These are phyloP conservation scores for Arabidopsis lyrata DNA, from an alignment of 441 rosid genomes.

Conservation along the genomic window DNA sequence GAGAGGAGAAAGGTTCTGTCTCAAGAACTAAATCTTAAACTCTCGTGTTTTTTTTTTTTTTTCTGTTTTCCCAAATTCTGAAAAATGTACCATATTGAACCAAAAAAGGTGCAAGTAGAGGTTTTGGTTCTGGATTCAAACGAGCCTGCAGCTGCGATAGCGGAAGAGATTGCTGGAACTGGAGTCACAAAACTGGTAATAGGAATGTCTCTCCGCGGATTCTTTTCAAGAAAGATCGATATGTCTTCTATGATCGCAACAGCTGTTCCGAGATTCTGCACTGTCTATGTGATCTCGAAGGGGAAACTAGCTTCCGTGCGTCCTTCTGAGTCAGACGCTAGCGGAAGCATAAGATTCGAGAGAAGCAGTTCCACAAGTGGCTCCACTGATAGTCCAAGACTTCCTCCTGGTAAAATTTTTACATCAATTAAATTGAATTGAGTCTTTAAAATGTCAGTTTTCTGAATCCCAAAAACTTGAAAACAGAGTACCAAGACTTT, in stretches of 20 bases:
- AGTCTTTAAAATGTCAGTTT: background rate
- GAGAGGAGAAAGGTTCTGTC: constrained; percentile 64
- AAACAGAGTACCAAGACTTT: constrained; percentile 42
- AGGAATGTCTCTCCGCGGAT: constrained; percentile 76
- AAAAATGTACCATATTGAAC: constrained; percentile 14
- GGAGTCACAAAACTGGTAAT: constrained; percentile 72
- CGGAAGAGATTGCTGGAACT: constrained; percentile 65
- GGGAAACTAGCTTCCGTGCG: constrained; percentile 83
- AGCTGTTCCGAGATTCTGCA: constrained; percentile 73
- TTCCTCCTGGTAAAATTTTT: constrained; percentile 56
- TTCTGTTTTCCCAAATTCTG: constrained; percentile 6
- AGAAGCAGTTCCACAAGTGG: constrained; percentile 54
- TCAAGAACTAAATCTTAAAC: background rate
- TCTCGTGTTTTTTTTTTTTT: background rate
- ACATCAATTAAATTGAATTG: background rate
- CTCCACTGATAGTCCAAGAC: constrained; percentile 53
- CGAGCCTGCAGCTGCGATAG: constrained; percentile 74
- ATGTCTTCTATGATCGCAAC: constrained; percentile 74
- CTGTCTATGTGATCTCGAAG: constrained; percentile 77
- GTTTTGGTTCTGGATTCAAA: constrained; percentile 64
- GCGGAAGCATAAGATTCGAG: constrained; percentile 58
- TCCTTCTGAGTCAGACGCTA: constrained; percentile 78
- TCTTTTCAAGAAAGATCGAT: constrained; percentile 56
- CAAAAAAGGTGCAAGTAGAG: constrained; percentile 66
- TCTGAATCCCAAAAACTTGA: background rate